Percentiles rank a stretch among this genome's conserved stretches.
Conservation (phyloP, 371 early-diverging fungal species). For the Lichtheimia corymbifera region DNA sequence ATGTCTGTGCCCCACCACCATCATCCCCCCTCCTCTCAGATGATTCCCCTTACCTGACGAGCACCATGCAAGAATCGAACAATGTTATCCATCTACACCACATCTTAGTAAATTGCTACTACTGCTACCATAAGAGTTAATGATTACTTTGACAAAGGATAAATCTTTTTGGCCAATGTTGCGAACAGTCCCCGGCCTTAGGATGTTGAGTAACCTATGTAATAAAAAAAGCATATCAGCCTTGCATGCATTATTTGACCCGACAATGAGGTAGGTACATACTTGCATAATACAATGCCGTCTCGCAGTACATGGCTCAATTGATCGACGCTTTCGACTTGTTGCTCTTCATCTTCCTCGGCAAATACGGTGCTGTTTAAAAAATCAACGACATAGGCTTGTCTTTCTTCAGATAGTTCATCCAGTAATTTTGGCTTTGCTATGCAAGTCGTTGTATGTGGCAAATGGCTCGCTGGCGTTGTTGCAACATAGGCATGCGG, state of each 20-base stretch:
- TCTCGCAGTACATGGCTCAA: slow-evolving; percentile 67
- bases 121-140: background rate
- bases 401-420: slow-evolving; percentile 18
- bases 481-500: slow-evolving; percentile 5
- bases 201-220: slow-evolving; percentile 68
- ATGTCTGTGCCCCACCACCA: slow-evolving; percentile 4
- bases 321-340: slow-evolving; percentile 21
- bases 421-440: slow-evolving; percentile 6
- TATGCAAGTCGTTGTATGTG: background rate
- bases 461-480: background rate
- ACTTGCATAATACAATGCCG: slow-evolving; percentile 83
- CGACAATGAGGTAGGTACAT: slow-evolving; percentile 18
- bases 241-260: background rate
- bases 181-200: slow-evolving; percentile 72
- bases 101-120: background rate
- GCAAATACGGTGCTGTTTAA: slow-evolving; percentile 21
- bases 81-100: slow-evolving; percentile 80
- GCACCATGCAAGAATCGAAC: slow-evolving; percentile 65
- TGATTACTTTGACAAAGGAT: slow-evolving; percentile 74
- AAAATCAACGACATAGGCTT: slow-evolving; percentile 19
- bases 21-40: background rate
- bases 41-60: slow-evolving; percentile 50
- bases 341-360: background rate
- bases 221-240: background rate
- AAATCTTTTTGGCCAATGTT: slow-evolving; percentile 67